Percentiles rank a stretch among this genome's conserved stretches.
phyloP scores from a whole-genome alignment of 2,329 filamentous ascomycete genomes.

The Xylaria sp. region DNA sequence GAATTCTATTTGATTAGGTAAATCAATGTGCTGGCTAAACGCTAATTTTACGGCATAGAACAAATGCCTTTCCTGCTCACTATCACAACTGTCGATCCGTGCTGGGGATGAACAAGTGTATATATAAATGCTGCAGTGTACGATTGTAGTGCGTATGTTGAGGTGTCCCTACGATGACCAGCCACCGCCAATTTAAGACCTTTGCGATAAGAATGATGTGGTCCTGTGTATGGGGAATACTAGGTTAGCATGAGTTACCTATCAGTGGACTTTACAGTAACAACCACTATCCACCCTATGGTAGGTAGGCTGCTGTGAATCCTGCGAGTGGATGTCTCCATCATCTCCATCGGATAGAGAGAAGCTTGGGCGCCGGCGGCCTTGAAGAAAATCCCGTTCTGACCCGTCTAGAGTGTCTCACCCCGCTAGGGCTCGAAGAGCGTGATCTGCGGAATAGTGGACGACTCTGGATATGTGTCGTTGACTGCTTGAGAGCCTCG shows the following conservation, averaged over 20 bases:
- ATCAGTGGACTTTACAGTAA: conserved; percentile 6
- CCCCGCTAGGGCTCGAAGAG: conserved; percentile 8
- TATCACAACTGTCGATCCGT: conserved; percentile 18
- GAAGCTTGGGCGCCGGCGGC: conserved; percentile 23
- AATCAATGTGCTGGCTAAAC: conserved; percentile 3
- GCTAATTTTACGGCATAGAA: conserved; percentile 8
- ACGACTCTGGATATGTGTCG: conserved; percentile 8
- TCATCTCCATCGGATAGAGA: conserved; percentile 20
- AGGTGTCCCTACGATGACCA: neutral
- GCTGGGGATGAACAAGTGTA: neutral
- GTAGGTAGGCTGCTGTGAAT: conserved; percentile 6
- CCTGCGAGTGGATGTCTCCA: conserved; percentile 19
- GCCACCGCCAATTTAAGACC: conserved; percentile 15
- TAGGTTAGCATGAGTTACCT: neutral
- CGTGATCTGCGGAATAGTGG: conserved; percentile 26
- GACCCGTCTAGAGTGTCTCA: neutral
- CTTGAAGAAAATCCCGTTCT: conserved; percentile 17
- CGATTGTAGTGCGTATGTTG: neutral
- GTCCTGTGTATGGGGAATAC: conserved; percentile 15
- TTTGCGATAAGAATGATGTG: conserved; percentile 28
- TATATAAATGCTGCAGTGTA: conserved; percentile 1
- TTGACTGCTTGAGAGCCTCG: conserved; percentile 2
- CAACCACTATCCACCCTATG: neutral
- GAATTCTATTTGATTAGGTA: conserved; percentile 16
- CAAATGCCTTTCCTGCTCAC: neutral